phyloP scores from a whole-genome alignment of 2,329 filamentous ascomycete genomes.

The Fusarium stilboides region DNA sequence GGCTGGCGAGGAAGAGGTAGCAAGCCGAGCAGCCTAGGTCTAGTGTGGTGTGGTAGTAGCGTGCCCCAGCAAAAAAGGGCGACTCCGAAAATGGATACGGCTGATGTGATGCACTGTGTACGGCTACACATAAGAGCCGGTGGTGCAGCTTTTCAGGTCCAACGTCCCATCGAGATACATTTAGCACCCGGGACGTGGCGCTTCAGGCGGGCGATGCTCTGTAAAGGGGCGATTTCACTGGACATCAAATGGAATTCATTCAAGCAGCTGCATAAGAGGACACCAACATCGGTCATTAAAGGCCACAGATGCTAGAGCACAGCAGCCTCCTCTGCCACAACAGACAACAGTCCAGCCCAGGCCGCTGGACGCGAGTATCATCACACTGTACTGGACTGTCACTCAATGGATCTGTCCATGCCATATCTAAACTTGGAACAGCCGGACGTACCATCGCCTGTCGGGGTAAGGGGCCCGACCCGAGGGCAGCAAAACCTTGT shows the following conservation, averaged over 20 bases:
- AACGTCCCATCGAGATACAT: conserved; percentile 45
- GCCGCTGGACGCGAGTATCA: not conserved
- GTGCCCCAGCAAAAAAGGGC: conserved; percentile 43
- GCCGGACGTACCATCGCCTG: conserved; percentile 39
- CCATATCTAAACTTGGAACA: conserved; percentile 46
- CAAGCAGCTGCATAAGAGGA: not conserved
- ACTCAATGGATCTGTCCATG: conserved; percentile 34
- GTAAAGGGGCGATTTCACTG: conserved; percentile 35
- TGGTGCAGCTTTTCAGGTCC: conserved; percentile 40
- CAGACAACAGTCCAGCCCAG: not conserved
- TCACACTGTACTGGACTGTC: conserved; percentile 36
- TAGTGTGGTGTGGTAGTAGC: conserved; percentile 35
- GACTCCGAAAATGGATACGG: conserved; percentile 42
- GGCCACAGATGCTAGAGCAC: not conserved
- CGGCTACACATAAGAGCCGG: conserved; percentile 2
- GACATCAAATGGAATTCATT: conserved; percentile 1
- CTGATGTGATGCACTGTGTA: conserved; percentile 43
- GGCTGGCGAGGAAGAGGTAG: conserved; percentile 43
- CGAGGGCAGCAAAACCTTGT: conserved; percentile 40
- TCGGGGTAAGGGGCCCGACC: conserved; percentile 42
- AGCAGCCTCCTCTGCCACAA: not conserved
- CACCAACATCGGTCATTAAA: not conserved
- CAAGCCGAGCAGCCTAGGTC: conserved; percentile 10
- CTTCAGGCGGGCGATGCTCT: conserved; percentile 34
- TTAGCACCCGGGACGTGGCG: conserved; percentile 41